Conservation (phyloP, 768 basidiomycete species). For the Psilocybe cyanescens region DNA sequence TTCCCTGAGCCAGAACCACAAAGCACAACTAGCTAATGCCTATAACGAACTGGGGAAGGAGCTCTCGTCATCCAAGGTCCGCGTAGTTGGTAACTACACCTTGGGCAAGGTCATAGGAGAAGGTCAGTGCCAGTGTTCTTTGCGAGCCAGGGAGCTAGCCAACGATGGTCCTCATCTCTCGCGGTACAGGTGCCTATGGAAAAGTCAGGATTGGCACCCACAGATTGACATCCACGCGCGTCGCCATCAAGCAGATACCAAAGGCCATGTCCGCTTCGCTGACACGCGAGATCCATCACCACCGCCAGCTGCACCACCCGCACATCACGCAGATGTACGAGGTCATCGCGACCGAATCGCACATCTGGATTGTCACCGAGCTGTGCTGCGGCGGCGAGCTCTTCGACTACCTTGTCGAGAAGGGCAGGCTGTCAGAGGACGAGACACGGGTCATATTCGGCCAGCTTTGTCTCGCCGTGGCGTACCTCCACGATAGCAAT, state of each 20-base stretch:
- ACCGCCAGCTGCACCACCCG: conserved; percentile 94
- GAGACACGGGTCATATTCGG: conserved; percentile 92
- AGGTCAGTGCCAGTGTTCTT: conserved; percentile 53
- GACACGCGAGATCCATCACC: conserved; percentile 98
- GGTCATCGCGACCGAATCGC: conserved; percentile 94
- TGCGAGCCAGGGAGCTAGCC: neutral
- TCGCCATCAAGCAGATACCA: conserved; percentile 98
- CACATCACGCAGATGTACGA: conserved; percentile 96
- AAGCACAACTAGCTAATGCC: conserved; percentile 89
- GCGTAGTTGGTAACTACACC: conserved; percentile 94
- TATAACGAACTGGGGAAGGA: conserved; percentile 98
- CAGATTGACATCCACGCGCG: conserved; percentile 87
- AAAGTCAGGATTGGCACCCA: conserved; percentile 95
- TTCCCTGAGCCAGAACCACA: conserved; percentile 75
- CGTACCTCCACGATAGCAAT: conserved; percentile 88
- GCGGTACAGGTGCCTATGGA: conserved; percentile 82
- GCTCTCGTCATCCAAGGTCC: conserved; percentile 86
- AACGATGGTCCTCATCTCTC: conserved; percentile 1
- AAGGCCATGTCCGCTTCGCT: conserved; percentile 90
- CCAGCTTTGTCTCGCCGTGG: conserved; percentile 93
- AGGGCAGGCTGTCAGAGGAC: conserved; percentile 82
- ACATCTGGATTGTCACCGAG: conserved; percentile 97
- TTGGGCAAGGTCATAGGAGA: conserved; percentile 94
- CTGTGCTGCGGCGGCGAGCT: conserved; percentile 97
- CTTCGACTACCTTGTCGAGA: conserved; percentile 97